Conservation (phyloP, 2,329 filamentous ascomycete species). For the Scedosporium dehoogii region DNA sequence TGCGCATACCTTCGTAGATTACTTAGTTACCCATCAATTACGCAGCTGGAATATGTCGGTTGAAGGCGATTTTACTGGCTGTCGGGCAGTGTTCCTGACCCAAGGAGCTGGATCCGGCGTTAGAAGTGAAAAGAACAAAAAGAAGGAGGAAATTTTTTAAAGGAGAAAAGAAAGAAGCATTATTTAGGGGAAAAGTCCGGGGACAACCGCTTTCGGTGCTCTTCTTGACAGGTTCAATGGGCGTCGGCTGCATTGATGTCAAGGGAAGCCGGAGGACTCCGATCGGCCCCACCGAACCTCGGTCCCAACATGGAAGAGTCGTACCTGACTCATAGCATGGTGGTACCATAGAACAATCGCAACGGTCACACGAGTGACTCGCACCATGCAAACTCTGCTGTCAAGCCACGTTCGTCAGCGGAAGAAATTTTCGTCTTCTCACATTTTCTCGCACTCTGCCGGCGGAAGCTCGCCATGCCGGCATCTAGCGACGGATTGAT, state of each 20-base stretch:
- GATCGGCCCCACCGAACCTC: slow-evolving; percentile 1
- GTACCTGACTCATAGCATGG: neutral
- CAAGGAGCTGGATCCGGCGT: neutral
- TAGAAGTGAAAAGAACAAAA: neutral
- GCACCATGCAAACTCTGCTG: neutral
- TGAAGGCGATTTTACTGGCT: neutral
- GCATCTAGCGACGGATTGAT: neutral
- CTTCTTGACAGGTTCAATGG: neutral
- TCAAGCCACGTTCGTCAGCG: neutral
- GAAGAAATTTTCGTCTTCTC: neutral
- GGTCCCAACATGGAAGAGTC: neutral
- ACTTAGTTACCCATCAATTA: neutral
- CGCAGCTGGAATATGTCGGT: neutral
- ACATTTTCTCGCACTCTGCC: neutral
- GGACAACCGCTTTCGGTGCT: too few relatives aligned
- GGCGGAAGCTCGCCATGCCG: neutral
- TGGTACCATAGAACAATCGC: neutral
- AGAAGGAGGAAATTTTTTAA: neutral
- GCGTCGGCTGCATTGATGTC: neutral
- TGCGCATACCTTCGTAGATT: too few relatives aligned
- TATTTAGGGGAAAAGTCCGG: too few relatives aligned
- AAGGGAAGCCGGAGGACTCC: neutral
- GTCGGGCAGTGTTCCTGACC: neutral
- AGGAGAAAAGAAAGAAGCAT: too few relatives aligned
- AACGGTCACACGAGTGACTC: neutral